Evolutionary conservation across 306 rosid species (phyloP).

Genomic region (Malus sieversii): DNA sequence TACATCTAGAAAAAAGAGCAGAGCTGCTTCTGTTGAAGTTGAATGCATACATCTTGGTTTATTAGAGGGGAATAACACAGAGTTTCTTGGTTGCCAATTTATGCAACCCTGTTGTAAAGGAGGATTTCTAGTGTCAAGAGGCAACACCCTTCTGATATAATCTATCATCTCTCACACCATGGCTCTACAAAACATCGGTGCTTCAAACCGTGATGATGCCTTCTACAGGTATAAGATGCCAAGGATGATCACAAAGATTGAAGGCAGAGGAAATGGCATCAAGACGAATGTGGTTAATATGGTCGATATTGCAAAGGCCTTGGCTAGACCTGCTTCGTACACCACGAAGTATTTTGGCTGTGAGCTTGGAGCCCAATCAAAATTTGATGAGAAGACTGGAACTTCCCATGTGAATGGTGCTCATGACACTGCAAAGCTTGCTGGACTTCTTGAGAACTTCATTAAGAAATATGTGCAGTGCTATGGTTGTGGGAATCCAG

Average conservation of each 20-base stretch:
- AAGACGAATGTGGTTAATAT: conserved; percentile 70
- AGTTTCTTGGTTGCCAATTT: conserved; percentile 21
- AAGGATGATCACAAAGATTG: conserved; percentile 74
- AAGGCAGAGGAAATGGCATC: conserved; percentile 86
- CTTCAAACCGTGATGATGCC: conserved; percentile 77
- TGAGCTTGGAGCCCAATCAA: conserved; percentile 84
- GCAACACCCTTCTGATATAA: conserved; percentile 15
- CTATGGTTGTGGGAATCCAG: conserved; percentile 77
- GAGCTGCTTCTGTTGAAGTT: conserved; percentile 17
- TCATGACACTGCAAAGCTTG: conserved; percentile 72
- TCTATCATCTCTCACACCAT: conserved; percentile 13
- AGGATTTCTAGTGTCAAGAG: conserved; percentile 1
- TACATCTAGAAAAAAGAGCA: conserved; percentile 51
- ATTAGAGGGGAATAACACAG: conserved; percentile 13
- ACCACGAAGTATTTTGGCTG: conserved; percentile 74
- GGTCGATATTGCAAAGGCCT: conserved; percentile 83
- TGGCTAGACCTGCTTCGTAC: conserved; percentile 75
- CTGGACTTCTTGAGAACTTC: conserved; percentile 72
- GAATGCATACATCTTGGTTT: conserved; percentile 41
- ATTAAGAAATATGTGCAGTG: conserved; percentile 82
- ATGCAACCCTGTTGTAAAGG: conserved; percentile 22
- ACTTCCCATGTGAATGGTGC: conserved; percentile 69
- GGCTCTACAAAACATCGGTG: conserved; percentile 83
- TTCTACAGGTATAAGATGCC: conserved; percentile 92
- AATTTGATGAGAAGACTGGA: conserved; percentile 75